Evolutionary conservation across 1,284 basidiomycete genomes (phyloP).

Genomic region (Ceratobasidium sp.): DNA sequence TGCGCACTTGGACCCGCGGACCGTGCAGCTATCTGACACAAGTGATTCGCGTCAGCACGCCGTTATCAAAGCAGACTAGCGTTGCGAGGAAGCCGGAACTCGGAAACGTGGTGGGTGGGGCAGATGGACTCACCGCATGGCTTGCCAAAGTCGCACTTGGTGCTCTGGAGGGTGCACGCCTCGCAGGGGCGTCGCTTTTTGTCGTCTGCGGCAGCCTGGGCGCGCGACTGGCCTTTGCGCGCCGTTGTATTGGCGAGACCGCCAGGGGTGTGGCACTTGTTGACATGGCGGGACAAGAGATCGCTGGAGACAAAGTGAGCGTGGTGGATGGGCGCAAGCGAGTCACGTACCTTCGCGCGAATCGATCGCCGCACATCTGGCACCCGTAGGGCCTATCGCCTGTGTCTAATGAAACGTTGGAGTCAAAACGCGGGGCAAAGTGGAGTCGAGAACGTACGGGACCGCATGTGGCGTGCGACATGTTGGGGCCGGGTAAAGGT

Average conservation of each 20-base stretch:
- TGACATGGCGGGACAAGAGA: slow-evolving; percentile 87
- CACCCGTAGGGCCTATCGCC: slow-evolving; percentile 93
- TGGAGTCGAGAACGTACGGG: slow-evolving; percentile 33
- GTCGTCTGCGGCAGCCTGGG: slow-evolving; percentile 46
- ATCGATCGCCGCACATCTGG: slow-evolving; percentile 88
- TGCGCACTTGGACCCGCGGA: slow-evolving; percentile 81
- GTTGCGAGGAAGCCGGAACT: slow-evolving; percentile 5
- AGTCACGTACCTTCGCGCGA: slow-evolving; percentile 77
- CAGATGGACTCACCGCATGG: slow-evolving; percentile 70
- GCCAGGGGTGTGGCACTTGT: slow-evolving; percentile 87
- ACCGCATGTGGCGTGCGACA: slow-evolving; percentile 45
- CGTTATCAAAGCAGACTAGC: neutral
- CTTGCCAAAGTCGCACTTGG: slow-evolving; percentile 77
- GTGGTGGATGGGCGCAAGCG: slow-evolving; percentile 27
- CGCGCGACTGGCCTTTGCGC: slow-evolving; percentile 53
- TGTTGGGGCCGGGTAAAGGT: slow-evolving; percentile 44
- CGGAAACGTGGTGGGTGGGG: slow-evolving; percentile 35
- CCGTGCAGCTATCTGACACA: slow-evolving; percentile 76
- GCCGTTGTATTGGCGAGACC: slow-evolving; percentile 66
- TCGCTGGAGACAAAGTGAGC: slow-evolving; percentile 65
- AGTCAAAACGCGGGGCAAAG: slow-evolving; percentile 40
- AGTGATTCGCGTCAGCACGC: slow-evolving; percentile 40
- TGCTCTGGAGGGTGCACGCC: slow-evolving; percentile 72
- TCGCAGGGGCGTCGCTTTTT: slow-evolving; percentile 57
- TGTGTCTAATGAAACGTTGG: slow-evolving; percentile 69